phyloP scores from a whole-genome alignment of 306 rosid genomes.

The Fagus sylvatica region DNA sequence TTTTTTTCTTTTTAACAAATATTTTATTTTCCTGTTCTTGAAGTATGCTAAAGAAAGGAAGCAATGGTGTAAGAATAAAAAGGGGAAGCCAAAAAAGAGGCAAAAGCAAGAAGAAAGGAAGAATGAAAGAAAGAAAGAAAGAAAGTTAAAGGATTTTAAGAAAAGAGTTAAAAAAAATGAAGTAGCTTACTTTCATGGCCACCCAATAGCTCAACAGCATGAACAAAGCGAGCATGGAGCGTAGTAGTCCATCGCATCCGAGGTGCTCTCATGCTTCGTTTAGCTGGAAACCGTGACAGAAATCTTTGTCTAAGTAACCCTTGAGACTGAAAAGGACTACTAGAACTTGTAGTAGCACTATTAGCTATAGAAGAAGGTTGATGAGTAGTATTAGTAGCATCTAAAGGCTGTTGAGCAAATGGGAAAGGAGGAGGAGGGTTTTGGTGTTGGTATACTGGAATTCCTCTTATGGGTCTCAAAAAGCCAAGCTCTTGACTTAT shows the following conservation, averaged over 20 bases:
- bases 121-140: neutral
- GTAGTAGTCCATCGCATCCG: conserved; percentile 98
- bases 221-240: conserved; percentile 96
- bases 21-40: neutral
- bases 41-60: conserved; percentile 10
- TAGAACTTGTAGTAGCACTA: conserved; percentile 26
- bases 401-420: conserved; percentile 46
- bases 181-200: conserved; percentile 91
- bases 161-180: neutral
- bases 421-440: conserved; percentile 52
- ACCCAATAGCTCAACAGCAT: conserved; percentile 94
- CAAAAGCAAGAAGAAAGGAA: neutral
- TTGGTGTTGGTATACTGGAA: conserved; percentile 79
- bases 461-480: conserved; percentile 89
- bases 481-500: conserved; percentile 64
- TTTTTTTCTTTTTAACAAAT: neutral
- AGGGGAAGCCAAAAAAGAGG: conserved; percentile 4
- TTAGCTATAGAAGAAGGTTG: conserved; percentile 30
- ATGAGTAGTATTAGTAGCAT: conserved; percentile 33
- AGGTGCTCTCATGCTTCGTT: conserved; percentile 97
- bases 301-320: conserved; percentile 78
- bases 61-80: conserved; percentile 27
- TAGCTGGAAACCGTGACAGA: conserved; percentile 80
- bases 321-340: conserved; percentile 46
- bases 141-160: neutral